phyloP scores from a whole-genome alignment of 768 basidiomycete species.

The Termitomyces sp. region DNA sequence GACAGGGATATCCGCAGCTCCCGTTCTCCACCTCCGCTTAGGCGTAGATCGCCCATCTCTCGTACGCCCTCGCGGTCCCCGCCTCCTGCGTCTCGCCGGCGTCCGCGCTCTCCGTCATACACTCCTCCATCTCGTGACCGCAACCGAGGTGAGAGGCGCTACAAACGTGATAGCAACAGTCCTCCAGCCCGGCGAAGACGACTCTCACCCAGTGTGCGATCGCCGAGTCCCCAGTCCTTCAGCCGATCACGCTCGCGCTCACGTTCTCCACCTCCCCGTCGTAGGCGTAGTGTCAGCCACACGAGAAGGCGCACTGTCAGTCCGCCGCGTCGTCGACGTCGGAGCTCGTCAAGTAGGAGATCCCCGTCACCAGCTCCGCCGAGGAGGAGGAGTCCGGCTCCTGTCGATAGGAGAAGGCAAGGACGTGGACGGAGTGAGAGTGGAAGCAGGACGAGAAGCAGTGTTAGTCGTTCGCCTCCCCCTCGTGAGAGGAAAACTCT shows the following conservation, averaged over 20 bases:
- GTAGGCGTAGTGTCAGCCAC: constrained; percentile 45
- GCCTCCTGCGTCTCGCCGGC: constrained; percentile 32
- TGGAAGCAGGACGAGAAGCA: constrained; percentile 22
- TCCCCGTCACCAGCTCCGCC: constrained; percentile 30
- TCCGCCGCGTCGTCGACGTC: constrained; percentile 21
- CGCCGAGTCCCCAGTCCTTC: constrained; percentile 26
- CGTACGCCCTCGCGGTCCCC: constrained; percentile 42
- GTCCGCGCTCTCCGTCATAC: constrained; percentile 44
- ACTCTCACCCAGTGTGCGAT: constrained; percentile 32
- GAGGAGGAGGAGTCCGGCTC: constrained; percentile 28
- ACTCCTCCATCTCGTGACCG: constrained; percentile 46
- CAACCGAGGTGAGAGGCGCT: constrained; percentile 22
- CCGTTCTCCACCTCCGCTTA: constrained; percentile 35
- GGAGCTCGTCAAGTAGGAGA: constrained; percentile 29
- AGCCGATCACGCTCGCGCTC: constrained; percentile 39
- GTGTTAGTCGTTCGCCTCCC: constrained; percentile 20
- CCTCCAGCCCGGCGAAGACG: constrained; percentile 49
- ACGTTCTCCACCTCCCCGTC: constrained; percentile 30
- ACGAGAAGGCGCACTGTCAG: constrained; percentile 32
- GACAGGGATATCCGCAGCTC: constrained; percentile 29
- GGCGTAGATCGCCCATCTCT: constrained; percentile 34
- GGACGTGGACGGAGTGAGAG: constrained; percentile 16
- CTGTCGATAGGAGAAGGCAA: constrained; percentile 15
- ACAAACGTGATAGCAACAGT: constrained; percentile 47
- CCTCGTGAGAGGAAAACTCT: constrained; percentile 19